Base-by-base conservation (phyloP, 2,329 filamentous ascomycete genomes). In the Cladorrhinum sp. region DNA sequence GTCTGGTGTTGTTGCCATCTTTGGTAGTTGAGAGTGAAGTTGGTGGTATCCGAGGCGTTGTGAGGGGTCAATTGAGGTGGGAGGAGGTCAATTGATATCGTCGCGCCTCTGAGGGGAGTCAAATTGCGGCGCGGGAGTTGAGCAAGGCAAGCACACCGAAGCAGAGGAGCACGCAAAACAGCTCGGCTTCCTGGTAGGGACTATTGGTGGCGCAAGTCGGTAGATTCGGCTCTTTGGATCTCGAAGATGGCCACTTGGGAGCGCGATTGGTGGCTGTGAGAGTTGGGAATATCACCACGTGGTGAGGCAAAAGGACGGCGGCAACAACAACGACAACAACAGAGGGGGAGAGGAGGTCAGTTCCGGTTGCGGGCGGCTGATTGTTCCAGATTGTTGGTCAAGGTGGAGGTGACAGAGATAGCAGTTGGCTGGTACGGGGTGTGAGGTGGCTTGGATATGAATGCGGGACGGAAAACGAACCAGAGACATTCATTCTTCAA, bases 1-100 rank as follows among this genome's bases (percentile, higher is more conserved):
- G 12, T 70, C 68, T 64, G 73, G 73, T 52, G 72, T 66, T n/a
- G 76, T 70, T 54, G 77, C 71, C 80, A 82, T 82, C n/a, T 21
- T 58, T 55, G 30, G 28, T 39, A 58, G 42, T 16, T 49, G n/a
- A n/a, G 33, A 12, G 16, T 14, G 16, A 23, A 26, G 18, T 16
- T 21, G 23, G 18, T 51, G 24, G 30, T 5, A n/a, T n/a, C n/a
- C n/a, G 46, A 42, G 36, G 30, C 10, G 18, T n/a, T 24, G 30
- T 50, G 30, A 16, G 8, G 16, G 18, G 51, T 58, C 62, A 67
- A 66, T 68, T 63, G 33, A 39, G 14, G 4, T 54, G 8, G 50
- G 18, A 14, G 26, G 39, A 18, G 12, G n/a, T 46, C 21, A 56
- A 56, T 28, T 28, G 54, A 16, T 28, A 6, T 5, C 42, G 36